Evolutionary conservation across 2,329 filamentous ascomycete species (phyloP), one percentile per base, ranked within the genome.

Genomic region (Paecilomyces variotii): DNA sequence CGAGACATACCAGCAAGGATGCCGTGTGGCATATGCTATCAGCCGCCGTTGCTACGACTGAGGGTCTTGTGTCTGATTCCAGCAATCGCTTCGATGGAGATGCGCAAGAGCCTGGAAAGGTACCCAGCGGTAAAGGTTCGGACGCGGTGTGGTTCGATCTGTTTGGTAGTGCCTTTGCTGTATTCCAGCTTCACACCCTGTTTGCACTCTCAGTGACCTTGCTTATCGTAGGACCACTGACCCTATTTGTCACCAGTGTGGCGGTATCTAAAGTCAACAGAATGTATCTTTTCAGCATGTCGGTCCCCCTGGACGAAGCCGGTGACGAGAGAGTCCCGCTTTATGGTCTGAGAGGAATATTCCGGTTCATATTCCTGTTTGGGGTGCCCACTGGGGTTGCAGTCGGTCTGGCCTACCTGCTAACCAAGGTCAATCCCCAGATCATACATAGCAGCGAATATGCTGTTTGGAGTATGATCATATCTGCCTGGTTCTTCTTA

Each of bases 1-100:
- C 87, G 2, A 84, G 84, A 45, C 91, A 97, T 73, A 88, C 91
- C 1, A 80, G 74, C 58, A 70, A 72, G 59, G 78, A 82, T 55
- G 86, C 84, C 2, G 74, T 97, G 24, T 97, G 92, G 92, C 92
- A 97, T 72, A 97, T 99, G 94, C 80, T 99, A 39, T 95, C 90
- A 39, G 87, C 87, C 12, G 86, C 91, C 4, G 76, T 97, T 26
- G 84, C 86, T 5, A 94, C 92, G 0, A 85, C 90, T 25, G 81
- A 87, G 66, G 80, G 80, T 1, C 79, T 97, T 51, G 87, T 90
- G 0, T 83, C 84, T 12, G 84, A 90, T 64, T 85, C 82, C 0
- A 86, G 84, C 59, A 77, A 82, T 53, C 80, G 79, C 2, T 96
- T 95, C 67, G 82, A 83, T 55, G 84, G 87, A 4, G 74, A 78